phyloP scores from a whole-genome alignment of 108 stramenopile species.

The Epipyxis sp. region DNA sequence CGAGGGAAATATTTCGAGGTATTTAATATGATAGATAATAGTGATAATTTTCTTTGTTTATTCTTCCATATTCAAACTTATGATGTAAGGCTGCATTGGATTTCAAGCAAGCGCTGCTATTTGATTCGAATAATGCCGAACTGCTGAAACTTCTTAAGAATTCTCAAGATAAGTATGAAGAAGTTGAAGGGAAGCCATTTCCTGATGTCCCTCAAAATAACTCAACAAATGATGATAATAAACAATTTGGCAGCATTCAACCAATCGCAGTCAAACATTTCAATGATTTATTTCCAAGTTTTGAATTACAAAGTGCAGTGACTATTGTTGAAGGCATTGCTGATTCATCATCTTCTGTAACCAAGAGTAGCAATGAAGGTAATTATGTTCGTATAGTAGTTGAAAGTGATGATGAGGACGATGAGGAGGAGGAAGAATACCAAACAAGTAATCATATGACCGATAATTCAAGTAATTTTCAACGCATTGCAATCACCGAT shows the following conservation, averaged over 20 bases:
- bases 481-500: neutral
- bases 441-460: neutral
- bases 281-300: too few relatives aligned
- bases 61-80: too few relatives aligned
- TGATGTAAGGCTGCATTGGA: conserved; percentile 18
- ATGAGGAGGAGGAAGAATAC: neutral
- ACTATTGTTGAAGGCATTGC: neutral
- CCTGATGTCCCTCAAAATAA: too few relatives aligned
- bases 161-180: neutral
- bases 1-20: conserved; percentile 14
- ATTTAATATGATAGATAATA: neutral
- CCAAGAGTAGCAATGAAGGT: neutral
- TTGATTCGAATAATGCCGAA: neutral
- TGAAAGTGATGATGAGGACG: conserved; percentile 27
- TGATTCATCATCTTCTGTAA: neutral
- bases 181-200: neutral
- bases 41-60: neutral
- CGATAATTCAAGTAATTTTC: too few relatives aligned
- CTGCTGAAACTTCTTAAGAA: neutral
- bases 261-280: too few relatives aligned
- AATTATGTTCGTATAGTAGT: neutral
- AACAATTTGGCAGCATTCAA: too few relatives aligned
- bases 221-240: too few relatives aligned
- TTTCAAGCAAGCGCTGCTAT: neutral
- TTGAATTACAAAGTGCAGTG: too few relatives aligned